Evolutionary conservation across 2,329 filamentous ascomycete species (phyloP), one percentile per base, ranked within the genome.

Genomic region (Xylariaceae sp.): DNA sequence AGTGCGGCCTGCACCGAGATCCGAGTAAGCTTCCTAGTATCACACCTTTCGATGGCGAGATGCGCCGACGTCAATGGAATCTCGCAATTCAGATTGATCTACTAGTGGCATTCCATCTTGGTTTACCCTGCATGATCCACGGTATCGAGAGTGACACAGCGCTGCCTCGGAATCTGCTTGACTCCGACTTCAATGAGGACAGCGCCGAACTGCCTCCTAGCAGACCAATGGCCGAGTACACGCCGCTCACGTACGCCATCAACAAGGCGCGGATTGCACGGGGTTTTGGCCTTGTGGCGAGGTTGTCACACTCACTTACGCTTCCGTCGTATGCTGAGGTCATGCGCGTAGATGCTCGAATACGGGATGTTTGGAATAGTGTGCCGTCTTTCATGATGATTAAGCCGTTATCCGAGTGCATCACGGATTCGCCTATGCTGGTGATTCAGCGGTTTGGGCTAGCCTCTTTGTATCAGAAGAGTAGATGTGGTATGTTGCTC

Each of bases 81-180:
- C 67, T 79, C 50, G 70, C 72, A 3, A 62, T 70, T 21, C 79
- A 83, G 57, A 71, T 85, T 37, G 84, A 87, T 57, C 63, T 82
- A 3, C 63, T 86, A 4, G 79, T 83, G 21, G 78, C 80, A 2
- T 85, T 85, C 57, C 82, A 86, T 57, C 73, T 85, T 48, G 83
- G 83, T 2, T 67, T 88, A 43, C 84, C 84, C 2, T 75, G 75
- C 56, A 83, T 86, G 78, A 71, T 85, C 36, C 73, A 80, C 45
- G 70, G 74, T 20, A 76, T 82, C 27, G 82, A 85, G 48, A 78
- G 74, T 37, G 84, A 87, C 57, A 83, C 80, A 0, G 66, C 71
- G 2, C 62, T 80, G 17, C 83, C 83, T 14, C 69, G 72, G 23
- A 86, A 86, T 60, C 61, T 86, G 23, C 71, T 77, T 42, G 83